Evolutionary conservation across 1,139 yeast species (phyloP), one percentile per base, ranked within the genome.

Genomic region (Cylindricascospora bacillispora): DNA sequence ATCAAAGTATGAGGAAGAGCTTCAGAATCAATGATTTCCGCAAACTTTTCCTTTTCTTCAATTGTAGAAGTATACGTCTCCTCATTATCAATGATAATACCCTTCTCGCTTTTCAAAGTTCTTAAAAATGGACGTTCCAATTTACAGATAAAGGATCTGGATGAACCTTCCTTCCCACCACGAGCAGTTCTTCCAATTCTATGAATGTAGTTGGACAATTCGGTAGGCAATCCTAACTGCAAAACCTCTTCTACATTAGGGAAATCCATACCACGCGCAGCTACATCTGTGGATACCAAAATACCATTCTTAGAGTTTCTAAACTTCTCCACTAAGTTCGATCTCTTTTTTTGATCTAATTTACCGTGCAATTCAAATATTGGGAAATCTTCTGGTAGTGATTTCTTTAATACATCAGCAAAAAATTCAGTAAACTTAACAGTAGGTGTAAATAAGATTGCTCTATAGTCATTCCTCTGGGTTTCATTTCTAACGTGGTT

Each of bases 171-270:
- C 40, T 70, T 70, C 37, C 95, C 95, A 36, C 89, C 93, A 60
- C 98, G 73, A 28, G 93, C 97, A 14, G 97, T 86, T 66, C 98
- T 77, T 37, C 98, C 98, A 44, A 86, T 79, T 56, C 94, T 74
- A 56, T 89, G 98, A 31, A 86, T 73, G 52, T 86, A 86, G 39
- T 80, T 78, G 11, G 86, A 73, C 22, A 76, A 59, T 35, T 77
- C 83, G 26, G 66, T 58, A 39, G 92, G 82, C n/a, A 77, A 67
- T 41, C 83, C 77, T 35, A 80, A 55, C 59, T 85, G 95, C 47
- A 79, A 60, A 32, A 85, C 95, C 46, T 81, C 79, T 16, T 81
- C 60, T 20, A 89, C 92, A 44, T 72, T 73, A 29, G 85, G 86
- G 65, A 85, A 80, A 60, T 85, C 95, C 75, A 89, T 75, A 47